Evolutionary conservation across 2,329 filamentous ascomycete genomes (phyloP).

Genomic region (Paramyrothecium roridum): DNA sequence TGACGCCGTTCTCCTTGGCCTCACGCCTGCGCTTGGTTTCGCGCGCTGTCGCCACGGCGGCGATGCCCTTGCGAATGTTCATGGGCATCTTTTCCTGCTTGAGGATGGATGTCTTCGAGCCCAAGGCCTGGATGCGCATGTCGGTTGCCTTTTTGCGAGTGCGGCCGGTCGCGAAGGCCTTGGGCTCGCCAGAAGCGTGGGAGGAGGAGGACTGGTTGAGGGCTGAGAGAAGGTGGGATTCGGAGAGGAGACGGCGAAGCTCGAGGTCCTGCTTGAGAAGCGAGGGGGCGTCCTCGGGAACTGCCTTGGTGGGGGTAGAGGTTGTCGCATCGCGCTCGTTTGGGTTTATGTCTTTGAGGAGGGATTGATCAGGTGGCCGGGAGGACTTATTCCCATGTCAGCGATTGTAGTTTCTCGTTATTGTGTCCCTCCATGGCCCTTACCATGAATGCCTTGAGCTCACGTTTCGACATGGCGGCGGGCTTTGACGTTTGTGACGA

Average conservation of each 20-base stretch:
- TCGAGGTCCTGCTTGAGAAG: slow-evolving; percentile 91
- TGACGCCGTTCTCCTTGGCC: slow-evolving; percentile 85
- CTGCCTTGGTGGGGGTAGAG: slow-evolving; percentile 26
- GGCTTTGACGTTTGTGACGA: slow-evolving; percentile 31
- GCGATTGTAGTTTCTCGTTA: slow-evolving; percentile 2
- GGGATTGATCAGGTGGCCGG: slow-evolving; percentile 38
- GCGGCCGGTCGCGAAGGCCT: slow-evolving; percentile 56
- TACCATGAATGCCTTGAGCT: slow-evolving; percentile 78
- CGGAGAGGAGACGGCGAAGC: slow-evolving; percentile 82
- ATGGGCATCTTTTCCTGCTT: slow-evolving; percentile 87
- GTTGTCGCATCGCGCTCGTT: slow-evolving; percentile 16
- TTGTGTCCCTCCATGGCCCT: slow-evolving; percentile 4
- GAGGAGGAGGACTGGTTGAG: slow-evolving; percentile 39
- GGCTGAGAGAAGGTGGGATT: slow-evolving; percentile 78
- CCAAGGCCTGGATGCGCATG: slow-evolving; percentile 76
- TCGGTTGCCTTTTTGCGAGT: slow-evolving; percentile 80
- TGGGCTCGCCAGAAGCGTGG: slow-evolving; percentile 32
- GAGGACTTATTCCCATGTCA: slow-evolving; percentile 36
- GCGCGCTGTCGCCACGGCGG: slow-evolving; percentile 57
- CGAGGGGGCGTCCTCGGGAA: slow-evolving; percentile 57
- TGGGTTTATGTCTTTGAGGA: slow-evolving; percentile 11
- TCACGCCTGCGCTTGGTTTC: slow-evolving; percentile 73
- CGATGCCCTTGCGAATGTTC: slow-evolving; percentile 81
- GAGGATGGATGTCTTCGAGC: slow-evolving; percentile 72
- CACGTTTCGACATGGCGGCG: slow-evolving; percentile 58